Conservation (phyloP, 768 basidiomycete genomes). For the Sarcomyxa edulis region DNA sequence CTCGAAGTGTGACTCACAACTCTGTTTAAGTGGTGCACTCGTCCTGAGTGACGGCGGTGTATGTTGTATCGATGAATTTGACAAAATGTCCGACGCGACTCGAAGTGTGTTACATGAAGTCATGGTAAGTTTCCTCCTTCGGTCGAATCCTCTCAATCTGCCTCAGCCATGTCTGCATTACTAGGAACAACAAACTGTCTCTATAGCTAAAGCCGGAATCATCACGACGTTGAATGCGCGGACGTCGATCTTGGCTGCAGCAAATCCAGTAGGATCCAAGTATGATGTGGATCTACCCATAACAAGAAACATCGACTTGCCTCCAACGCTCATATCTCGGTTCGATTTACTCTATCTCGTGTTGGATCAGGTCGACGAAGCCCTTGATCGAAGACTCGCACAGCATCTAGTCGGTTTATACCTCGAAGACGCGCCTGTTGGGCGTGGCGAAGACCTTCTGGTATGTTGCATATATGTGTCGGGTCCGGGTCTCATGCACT, state of each 20-base stretch:
- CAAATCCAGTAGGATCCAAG: constrained; percentile 94
- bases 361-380: constrained; percentile 90
- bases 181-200: constrained; percentile 99
- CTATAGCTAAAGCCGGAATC: constrained; percentile 98
- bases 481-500: not conserved
- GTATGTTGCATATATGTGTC: constrained; percentile 44
- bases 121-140: constrained; percentile 52
- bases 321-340: constrained; percentile 95
- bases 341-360: constrained; percentile 97
- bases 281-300: constrained; percentile 91
- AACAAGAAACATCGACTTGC: constrained; percentile 94
- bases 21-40: constrained; percentile 69
- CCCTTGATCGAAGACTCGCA: constrained; percentile 78
- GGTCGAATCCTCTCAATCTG: not conserved
- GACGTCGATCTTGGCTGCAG: constrained; percentile 97
- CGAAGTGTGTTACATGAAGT: constrained; percentile 98
- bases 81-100: constrained; percentile 98
- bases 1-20: constrained; percentile 6
- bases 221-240: constrained; percentile 97
- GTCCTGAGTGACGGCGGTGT: constrained; percentile 95
- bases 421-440: constrained; percentile 80
- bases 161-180: not conserved
- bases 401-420: constrained; percentile 92
- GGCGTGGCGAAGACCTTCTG: constrained; percentile 64
- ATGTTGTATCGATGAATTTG: constrained; percentile 98